phyloP scores from a whole-genome alignment of 495 filamentous ascomycete genomes.

The Aspergillus affinis region DNA sequence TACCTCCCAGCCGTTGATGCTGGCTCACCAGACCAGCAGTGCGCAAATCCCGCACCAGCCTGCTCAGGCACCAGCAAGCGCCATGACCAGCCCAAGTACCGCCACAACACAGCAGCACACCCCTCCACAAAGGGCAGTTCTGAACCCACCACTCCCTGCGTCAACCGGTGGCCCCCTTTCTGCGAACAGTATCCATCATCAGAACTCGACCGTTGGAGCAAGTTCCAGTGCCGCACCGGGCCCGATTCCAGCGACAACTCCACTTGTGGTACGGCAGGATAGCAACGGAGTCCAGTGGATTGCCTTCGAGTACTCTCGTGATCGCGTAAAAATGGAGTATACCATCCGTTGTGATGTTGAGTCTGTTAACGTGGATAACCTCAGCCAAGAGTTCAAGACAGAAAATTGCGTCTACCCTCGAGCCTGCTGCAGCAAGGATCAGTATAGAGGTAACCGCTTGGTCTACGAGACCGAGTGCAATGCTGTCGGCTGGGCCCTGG shows the following conservation, averaged over 20 bases:
- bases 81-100: slow-evolving; percentile 35
- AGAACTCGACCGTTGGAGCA: slow-evolving; percentile 41
- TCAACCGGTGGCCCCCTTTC: slow-evolving; percentile 54
- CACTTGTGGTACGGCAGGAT: slow-evolving; percentile 90
- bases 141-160: slow-evolving; percentile 44
- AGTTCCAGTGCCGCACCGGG: slow-evolving; percentile 95
- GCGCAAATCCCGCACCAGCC: slow-evolving; percentile 57
- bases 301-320: slow-evolving; percentile 95
- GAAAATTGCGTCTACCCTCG: slow-evolving; percentile 98
- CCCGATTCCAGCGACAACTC: slow-evolving; percentile 96
- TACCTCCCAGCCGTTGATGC: slow-evolving; percentile 61
- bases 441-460: slow-evolving; percentile 91
- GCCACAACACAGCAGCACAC: slow-evolving; percentile 49
- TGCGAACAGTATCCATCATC: slow-evolving; percentile 48
- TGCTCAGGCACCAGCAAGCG: slow-evolving; percentile 39
- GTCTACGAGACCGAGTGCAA: slow-evolving; percentile 99
- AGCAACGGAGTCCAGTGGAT: slow-evolving; percentile 99
- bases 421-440: slow-evolving; percentile 91
- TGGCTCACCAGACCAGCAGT: slow-evolving; percentile 65
- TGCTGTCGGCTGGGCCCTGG: slow-evolving; percentile 94
- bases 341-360: slow-evolving; percentile 98
- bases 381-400: slow-evolving; percentile 86
- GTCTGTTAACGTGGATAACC: slow-evolving; percentile 85
- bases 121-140: slow-evolving; percentile 37
- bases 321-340: slow-evolving; percentile 99